These are phyloP conservation scores for Lodderomyces pseudojiufengensis DNA, from an alignment of 1,139 yeast genomes.

Conservation along the genomic window DNA sequence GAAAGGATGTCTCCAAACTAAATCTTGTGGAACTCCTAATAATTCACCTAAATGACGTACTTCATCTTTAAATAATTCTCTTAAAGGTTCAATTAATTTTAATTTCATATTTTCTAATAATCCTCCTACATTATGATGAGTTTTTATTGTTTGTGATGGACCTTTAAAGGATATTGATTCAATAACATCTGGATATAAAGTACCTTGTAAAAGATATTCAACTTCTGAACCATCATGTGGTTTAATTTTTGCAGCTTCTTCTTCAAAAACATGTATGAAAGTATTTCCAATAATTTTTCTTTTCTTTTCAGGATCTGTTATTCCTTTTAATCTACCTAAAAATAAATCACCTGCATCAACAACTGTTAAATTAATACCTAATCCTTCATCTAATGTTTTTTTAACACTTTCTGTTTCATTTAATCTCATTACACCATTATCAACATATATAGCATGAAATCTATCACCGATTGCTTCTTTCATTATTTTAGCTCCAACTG, in stretches of 20 bases:
- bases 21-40: constrained; percentile 91
- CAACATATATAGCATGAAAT: constrained; percentile 97
- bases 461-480: constrained; percentile 98
- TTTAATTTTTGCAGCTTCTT: constrained; percentile 87
- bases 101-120: constrained; percentile 95
- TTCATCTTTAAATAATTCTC: constrained; percentile 98
- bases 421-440: constrained; percentile 95
- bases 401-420: constrained; percentile 88
- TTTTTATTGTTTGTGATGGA: constrained; percentile 98
- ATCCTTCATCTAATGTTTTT: constrained; percentile 84
- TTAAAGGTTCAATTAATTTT: constrained; percentile 95
- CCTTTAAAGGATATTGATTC: constrained; percentile 99
- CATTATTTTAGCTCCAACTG: constrained; percentile 98
- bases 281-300: constrained; percentile 98
- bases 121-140: constrained; percentile 99
- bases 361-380: constrained; percentile 91
- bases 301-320: constrained; percentile 98
- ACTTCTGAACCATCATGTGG: constrained; percentile 89
- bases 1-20: constrained; percentile 99
- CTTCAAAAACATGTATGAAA: constrained; percentile 94
- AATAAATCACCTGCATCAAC: constrained; percentile 93
- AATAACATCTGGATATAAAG: constrained; percentile 96
- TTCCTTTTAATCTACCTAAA: constrained; percentile 80
- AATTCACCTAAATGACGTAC: constrained; percentile 94
- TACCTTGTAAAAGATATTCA: constrained; percentile 93